Conservation (phyloP, 768 basidiomycete genomes). For the Imleria badia region DNA sequence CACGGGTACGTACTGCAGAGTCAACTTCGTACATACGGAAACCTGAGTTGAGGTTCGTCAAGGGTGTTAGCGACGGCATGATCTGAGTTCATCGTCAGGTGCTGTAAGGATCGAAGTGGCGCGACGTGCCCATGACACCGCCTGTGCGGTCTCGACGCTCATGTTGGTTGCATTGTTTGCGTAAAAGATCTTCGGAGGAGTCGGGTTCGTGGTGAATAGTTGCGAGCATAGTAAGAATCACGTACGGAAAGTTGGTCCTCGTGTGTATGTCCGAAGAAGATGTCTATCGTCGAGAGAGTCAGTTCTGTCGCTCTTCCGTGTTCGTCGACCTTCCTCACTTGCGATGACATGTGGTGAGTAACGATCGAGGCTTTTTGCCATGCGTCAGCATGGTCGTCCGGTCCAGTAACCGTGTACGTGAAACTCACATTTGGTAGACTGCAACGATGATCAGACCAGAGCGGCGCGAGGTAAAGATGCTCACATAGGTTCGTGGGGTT, state of each 20-base stretch:
- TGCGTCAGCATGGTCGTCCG: neutral
- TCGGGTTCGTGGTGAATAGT: no score
- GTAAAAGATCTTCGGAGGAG: constrained; percentile 56
- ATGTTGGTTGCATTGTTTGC: constrained; percentile 64
- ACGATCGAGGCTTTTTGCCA: constrained; percentile 38
- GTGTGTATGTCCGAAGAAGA: constrained; percentile 77
- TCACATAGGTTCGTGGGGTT: constrained; percentile 47
- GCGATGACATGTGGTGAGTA: constrained; percentile 49
- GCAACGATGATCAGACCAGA: neutral
- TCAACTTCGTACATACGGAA: constrained; percentile 50
- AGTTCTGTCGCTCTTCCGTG: neutral
- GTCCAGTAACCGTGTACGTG: no score
- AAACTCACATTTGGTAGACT: constrained; percentile 48
- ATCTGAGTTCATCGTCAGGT: constrained; percentile 6
- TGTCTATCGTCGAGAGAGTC: constrained; percentile 36
- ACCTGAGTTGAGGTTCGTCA: constrained; percentile 70
- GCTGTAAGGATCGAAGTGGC: neutral
- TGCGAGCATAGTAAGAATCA: neutral
- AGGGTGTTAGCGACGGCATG: constrained; percentile 62
- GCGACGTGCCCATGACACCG: constrained; percentile 46
- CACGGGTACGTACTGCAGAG: constrained; percentile 27
- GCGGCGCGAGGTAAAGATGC: constrained; percentile 5
- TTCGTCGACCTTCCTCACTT: constrained; percentile 28
- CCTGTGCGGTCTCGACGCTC: constrained; percentile 51
- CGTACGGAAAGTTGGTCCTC: constrained; percentile 64